These are phyloP conservation scores for Vaccinium darrowii DNA, from an alignment of 148 eudicot genomes.

Conservation along the genomic window DNA sequence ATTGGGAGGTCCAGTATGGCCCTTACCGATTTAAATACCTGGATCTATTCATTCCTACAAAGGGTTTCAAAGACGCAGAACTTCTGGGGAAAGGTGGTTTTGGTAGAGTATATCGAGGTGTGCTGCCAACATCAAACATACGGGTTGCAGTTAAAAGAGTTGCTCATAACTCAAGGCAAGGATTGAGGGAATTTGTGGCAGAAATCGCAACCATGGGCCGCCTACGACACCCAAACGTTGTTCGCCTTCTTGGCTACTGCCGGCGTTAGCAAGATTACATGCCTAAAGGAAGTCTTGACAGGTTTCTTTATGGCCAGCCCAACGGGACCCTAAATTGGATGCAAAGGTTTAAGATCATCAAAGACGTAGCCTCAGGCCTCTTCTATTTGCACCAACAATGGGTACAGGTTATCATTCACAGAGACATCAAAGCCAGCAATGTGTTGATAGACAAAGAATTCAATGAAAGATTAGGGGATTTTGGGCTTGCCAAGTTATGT, in stretches of 20 bases:
- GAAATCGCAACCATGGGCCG: conserved; percentile 13
- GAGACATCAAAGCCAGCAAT: conserved; percentile 13
- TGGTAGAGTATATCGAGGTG: conserved; percentile 1
- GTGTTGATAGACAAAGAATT: neutral
- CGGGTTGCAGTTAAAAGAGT: conserved; percentile 6
- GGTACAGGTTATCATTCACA: conserved; percentile 4
- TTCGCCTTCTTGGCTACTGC: conserved; percentile 11
- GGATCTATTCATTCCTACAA: neutral
- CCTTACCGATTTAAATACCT: neutral
- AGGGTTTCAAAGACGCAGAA: neutral
- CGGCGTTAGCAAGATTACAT: neutral
- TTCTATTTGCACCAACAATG: conserved; percentile 5
- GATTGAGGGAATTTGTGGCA: conserved; percentile 14
- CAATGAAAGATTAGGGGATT: conserved; percentile 10
- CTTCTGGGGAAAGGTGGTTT: conserved; percentile 7
- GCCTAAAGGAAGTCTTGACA: neutral
- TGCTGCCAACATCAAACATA: neutral
- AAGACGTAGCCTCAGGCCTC: conserved; percentile 11
- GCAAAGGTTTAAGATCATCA: conserved; percentile 11
- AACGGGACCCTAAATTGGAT: neutral
- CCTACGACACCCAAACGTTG: neutral
- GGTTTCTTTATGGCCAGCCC: neutral
- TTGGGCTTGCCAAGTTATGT: conserved; percentile 10
- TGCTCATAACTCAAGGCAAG: conserved; percentile 5
- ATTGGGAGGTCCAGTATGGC: conserved; percentile 16